phyloP scores from a whole-genome alignment of 2,329 filamentous ascomycete genomes.

The Leptographium wingfieldii region DNA sequence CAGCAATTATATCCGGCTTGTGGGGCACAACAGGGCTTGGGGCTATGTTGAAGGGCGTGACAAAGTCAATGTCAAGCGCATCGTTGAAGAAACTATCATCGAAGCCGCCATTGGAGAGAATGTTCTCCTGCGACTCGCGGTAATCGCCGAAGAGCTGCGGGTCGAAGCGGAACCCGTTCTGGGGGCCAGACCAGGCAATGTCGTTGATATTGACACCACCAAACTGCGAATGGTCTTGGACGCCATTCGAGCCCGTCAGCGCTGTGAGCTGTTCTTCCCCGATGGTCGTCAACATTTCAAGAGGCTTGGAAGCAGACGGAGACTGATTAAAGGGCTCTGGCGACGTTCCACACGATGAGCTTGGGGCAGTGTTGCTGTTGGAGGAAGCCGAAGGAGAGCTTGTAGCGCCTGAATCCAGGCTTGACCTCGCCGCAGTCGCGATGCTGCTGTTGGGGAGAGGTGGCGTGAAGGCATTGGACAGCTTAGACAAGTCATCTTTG shows the following conservation, averaged over 20 bases:
- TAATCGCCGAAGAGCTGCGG: conserved; percentile 87
- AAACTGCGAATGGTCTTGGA: conserved; percentile 23
- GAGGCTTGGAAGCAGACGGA: conserved; percentile 50
- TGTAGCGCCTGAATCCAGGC: conserved; percentile 40
- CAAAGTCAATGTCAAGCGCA: conserved; percentile 69
- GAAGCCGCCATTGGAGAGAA: conserved; percentile 56
- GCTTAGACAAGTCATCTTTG: conserved; percentile 40
- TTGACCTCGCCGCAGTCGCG: conserved; percentile 31
- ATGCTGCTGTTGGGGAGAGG: conserved; percentile 29
- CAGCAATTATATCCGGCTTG: conserved; percentile 61
- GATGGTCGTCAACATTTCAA: conserved; percentile 51
- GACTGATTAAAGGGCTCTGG: conserved; percentile 66
- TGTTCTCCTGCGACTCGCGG: conserved; percentile 75
- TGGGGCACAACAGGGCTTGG: conserved; percentile 26
- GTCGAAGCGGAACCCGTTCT: conserved; percentile 79
- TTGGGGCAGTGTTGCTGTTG: conserved; percentile 45
- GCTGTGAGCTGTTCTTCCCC: conserved; percentile 48
- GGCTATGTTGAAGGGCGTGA: conserved; percentile 64
- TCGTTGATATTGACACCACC: conserved; percentile 37
- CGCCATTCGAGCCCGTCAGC: conserved; percentile 26
- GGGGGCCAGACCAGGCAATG: conserved; percentile 64
- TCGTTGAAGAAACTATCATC: conserved; percentile 61
- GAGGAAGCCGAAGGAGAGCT: conserved; percentile 54
- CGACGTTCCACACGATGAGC: conserved; percentile 62
- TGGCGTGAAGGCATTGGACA: conserved; percentile 48